A percentile compares a stretch with the other conserved stretches of the same genome.
These are phyloP conservation scores for Hygrophorus russula DNA, from an alignment of 768 basidiomycete species.

Conservation along the genomic window DNA sequence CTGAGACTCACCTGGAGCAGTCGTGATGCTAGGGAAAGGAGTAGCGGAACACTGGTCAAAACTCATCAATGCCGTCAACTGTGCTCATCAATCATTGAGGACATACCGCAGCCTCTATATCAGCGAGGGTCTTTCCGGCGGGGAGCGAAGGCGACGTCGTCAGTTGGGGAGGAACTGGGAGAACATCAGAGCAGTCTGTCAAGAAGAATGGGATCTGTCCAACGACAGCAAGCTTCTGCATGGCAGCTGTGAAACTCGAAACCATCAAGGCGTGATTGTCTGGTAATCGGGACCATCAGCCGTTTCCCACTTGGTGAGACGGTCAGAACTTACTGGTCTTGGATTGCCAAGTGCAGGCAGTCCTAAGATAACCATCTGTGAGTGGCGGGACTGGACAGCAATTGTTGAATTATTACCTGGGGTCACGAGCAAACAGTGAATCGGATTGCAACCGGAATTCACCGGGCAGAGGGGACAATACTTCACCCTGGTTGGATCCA, in stretches of 20 bases:
- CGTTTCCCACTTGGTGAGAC: too few species aligned
- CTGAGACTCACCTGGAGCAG: slow-evolving; percentile 8
- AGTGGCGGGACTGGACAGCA: background rate
- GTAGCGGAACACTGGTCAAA: slow-evolving; percentile 10
- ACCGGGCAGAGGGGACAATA: too few species aligned
- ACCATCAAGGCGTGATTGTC: slow-evolving; percentile 16
- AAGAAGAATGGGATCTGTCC: slow-evolving; percentile 15
- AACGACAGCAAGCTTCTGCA: slow-evolving; percentile 22
- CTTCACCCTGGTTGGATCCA: too few species aligned
- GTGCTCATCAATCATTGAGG: background rate
- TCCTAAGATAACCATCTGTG: slow-evolving; percentile 7
- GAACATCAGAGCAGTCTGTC: slow-evolving; percentile 19
- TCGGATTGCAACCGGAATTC: too few species aligned
- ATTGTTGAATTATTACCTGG: too few species aligned
- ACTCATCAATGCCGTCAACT: background rate
- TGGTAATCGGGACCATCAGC: slow-evolving; percentile 2
- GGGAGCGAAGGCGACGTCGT: slow-evolving; percentile 14
- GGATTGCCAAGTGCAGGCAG: slow-evolving; percentile 30
- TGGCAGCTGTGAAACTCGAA: slow-evolving; percentile 18
- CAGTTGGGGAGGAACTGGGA: slow-evolving; percentile 10
- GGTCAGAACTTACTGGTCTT: slow-evolving; percentile 17
- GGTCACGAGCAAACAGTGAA: too few species aligned
- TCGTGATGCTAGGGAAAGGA: slow-evolving; percentile 16
- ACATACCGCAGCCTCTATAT: slow-evolving; percentile 19
- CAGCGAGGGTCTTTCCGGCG: slow-evolving; percentile 17